Evolutionary conservation across 345 rosid genomes (phyloP), one percentile per base, ranked within the genome.

Genomic region (Euphorbia lathyris): DNA sequence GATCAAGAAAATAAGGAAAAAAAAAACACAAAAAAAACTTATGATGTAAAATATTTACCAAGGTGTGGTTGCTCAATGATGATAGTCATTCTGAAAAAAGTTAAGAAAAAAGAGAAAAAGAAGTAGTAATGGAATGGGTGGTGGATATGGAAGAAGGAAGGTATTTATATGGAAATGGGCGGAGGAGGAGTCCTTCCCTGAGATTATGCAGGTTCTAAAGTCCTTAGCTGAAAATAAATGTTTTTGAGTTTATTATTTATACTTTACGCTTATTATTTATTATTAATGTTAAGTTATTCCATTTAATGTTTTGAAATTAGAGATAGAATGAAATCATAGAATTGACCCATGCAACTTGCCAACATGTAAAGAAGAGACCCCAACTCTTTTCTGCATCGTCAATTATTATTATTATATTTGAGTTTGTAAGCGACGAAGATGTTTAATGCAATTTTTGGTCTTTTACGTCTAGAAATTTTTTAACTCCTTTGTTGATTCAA

Each of bases 121-220:
- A 19, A 10, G 36, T 11, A 27, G 62, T 5, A 61, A n/a, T 17
- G 50, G 2, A 30, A 34, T 34, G 7, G 7, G 3, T 34, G 7
- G 7, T 34, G 38, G 38, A 34, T 34, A 34, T 34, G 23, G 27
- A 43, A 65, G 7, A 12, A 0, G 16, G n/a, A 43, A 22, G 70
- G 64, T 82, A 84, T 86, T 82, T 86, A 86, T 86, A 34, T 34
- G 7, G 7, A 86, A 29, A 57, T 63, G 58, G 65, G 79, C 72
- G 38, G 38, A 34, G 38, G n/a, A n/a, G 76, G 78, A 70, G 87
- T 74, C 87, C 90, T 86, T 78, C 77, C 73, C 81, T 72, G 82
- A 72, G 83, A 86, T 77, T 82, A 82, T 52, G 55, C 48, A 76
- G 77, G 16, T 72, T 76, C 75, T 0, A 52, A n/a, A 64, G 88